These are phyloP conservation scores for Dinochytrium kinnereticum DNA, from an alignment of 371 early-diverging fungal genomes.

Conservation along the genomic window DNA sequence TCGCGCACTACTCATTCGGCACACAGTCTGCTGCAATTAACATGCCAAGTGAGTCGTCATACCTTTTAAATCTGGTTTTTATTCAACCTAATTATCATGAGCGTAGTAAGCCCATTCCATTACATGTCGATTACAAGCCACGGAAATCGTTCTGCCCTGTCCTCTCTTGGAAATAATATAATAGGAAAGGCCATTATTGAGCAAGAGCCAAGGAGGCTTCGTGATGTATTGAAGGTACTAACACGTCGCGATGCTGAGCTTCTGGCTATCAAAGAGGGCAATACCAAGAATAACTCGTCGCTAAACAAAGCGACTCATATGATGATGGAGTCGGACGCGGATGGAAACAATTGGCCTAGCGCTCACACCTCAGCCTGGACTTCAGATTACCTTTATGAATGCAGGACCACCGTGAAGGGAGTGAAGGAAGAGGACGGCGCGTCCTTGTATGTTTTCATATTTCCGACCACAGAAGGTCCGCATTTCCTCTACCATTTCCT, in stretches of 20 bases:
- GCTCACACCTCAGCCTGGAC: not conserved
- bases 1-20: conserved; percentile 27
- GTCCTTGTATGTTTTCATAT: not conserved
- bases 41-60: conserved; percentile 20
- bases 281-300: not conserved
- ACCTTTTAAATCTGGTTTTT: not conserved
- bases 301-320: not conserved
- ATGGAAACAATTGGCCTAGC: not conserved
- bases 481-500: not conserved
- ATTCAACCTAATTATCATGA: not conserved
- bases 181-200: conserved; percentile 19
- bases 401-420: conserved; percentile 13
- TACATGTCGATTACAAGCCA: not conserved
- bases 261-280: not conserved
- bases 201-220: conserved; percentile 12
- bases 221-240: conserved; percentile 20
- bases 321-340: not conserved
- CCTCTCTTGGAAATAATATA: conserved; percentile 20
- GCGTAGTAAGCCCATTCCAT: not conserved
- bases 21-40: conserved; percentile 25
- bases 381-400: conserved; percentile 23
- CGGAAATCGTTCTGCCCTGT: not conserved
- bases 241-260: too few species aligned
- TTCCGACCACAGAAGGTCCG: not conserved
- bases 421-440: conserved; percentile 3